Conservation (phyloP, 2,329 filamentous ascomycete species). For the Aspergillus pseudoviridinutans region DNA sequence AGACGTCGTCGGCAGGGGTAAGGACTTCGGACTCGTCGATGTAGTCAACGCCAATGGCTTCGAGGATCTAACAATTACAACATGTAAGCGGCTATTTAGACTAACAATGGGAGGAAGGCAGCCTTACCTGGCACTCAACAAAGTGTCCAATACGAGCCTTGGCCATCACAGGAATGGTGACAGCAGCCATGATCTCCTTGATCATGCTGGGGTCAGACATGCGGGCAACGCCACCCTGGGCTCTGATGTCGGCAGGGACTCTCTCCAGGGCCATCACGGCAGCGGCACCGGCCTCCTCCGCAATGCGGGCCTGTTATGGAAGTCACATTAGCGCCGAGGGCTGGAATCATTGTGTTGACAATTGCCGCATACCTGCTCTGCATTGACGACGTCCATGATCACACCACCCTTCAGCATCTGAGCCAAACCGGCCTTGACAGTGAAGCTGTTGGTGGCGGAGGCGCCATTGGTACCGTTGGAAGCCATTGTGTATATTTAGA, state of each 20-base stretch:
- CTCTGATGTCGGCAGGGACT: conserved; percentile 92
- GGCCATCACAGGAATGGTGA: conserved; percentile 98
- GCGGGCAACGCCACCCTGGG: conserved; percentile 85
- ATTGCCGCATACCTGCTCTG: conserved; percentile 62
- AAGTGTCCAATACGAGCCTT: conserved; percentile 98
- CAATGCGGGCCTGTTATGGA: conserved; percentile 71
- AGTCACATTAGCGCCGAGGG: background rate
- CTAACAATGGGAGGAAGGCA: background rate
- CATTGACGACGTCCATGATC: conserved; percentile 98
- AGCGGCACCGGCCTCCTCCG: conserved; percentile 90
- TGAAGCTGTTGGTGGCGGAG: conserved; percentile 59
- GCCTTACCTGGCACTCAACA: conserved; percentile 78
- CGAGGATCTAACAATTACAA: conserved; percentile 65
- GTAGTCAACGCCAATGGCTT: conserved; percentile 93
- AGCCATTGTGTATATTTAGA: conserved; percentile 29
- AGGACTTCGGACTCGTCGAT: conserved; percentile 98
- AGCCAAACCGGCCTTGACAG: conserved; percentile 89
- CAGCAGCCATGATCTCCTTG: conserved; percentile 87
- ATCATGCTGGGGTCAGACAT: conserved; percentile 97
- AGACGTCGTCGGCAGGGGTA: conserved; percentile 83
- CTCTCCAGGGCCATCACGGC: conserved; percentile 99
- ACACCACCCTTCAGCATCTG: conserved; percentile 99
- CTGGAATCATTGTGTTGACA: background rate
- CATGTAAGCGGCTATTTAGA: conserved; percentile 3
- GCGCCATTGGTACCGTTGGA: conserved; percentile 27